Evolutionary conservation across 2,329 filamentous ascomycete species (phyloP), one percentile per base, ranked within the genome.

Genomic region (Aspergillus pseudotamarii): DNA sequence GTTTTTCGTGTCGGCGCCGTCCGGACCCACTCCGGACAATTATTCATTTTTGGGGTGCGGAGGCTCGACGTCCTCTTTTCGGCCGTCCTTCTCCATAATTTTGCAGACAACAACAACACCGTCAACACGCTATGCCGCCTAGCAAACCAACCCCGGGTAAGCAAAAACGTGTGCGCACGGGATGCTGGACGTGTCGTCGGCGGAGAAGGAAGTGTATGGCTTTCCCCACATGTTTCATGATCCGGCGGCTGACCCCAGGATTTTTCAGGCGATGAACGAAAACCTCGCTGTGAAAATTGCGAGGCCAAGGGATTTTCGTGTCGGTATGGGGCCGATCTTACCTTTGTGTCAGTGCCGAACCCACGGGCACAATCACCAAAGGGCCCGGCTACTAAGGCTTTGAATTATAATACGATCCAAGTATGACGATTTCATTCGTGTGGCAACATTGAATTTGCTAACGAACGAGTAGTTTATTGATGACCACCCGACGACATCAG

Each of bases 141-240:
- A 43, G 66, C 16, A 70, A 68, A 61, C 64, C 69, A 30, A 66
- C 69, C 34, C 62, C 69, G 19, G 66, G 58, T 16, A 72, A 72
- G 60, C 69, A 72, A 59, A 65, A 50, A 38, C 58, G 70, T 45
- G 70, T 72, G n/a, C 58, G 69, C 26, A 72, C 70, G 23, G 70
- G 70, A 16, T 72, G 70, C 61, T 57, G 69, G 43, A 71, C 68
- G 1, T 72, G 70, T 61, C 69, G 70, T 14, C 69, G 68, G 50
- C 66, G 69, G 32, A 60, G 70, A 51, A 65, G 70, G 58, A 72
- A 72, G 70, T 72, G 70, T 71, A 64, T 21, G 64, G 12, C 19
- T 36, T 55, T 45, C 28, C 51, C 30, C 50, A 28, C n/a, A 45
- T 34, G 34, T n/a, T 21, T n/a, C 34, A 38, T 21, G 23, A 23